Evolutionary conservation across 768 basidiomycete genomes (phyloP), one percentile per base, ranked within the genome.

Genomic region (Clavulina sp.): DNA sequence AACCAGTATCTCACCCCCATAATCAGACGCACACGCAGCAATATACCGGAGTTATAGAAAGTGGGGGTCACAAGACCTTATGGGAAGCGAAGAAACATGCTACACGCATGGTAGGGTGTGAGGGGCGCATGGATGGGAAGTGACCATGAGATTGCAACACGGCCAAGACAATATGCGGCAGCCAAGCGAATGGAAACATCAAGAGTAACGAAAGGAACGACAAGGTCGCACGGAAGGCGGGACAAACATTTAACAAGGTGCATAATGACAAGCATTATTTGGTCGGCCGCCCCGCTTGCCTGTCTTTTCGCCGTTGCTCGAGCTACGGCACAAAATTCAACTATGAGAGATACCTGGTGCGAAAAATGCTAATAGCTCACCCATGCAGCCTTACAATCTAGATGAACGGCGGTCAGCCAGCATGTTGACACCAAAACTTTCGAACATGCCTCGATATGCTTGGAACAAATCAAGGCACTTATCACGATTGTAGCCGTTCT

Each of bases 351-450:
- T 38, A 19, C 9, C 19, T 38, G 13, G 9, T 13, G 43, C 13
- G 43, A 9, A 24, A 24, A 28, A 9, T 13, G 16, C 43, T 13
- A 46, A 46, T 9, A 16, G 26, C 43, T 9, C 13, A 46, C 43
- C 43, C 43, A 46, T 9, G 43, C 43, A 46, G 43, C 13, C 43
- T 46, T 46, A 24, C 43, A 46, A 13, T 46, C 43, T 46, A 9
- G 26, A 9, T 9, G 13, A 46, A 9, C 9, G 9, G 9, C 43
- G 24, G 26, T 46, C 43, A 46, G 43, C 13, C 13, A 13, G 13
- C 13, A 16, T 28, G 9, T 9, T 13, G 9, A 9, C 26, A 46
- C 26, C 43, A 9, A 46, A 24, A 26, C 13, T 16, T 16, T 13
- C 43, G 34, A 38, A 26, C 43, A 13, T 9, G 26, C 43, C 43